These are phyloP conservation scores for Phalaenopsis equestris DNA, from an alignment of 106 monocot species.

Conservation along the genomic window DNA sequence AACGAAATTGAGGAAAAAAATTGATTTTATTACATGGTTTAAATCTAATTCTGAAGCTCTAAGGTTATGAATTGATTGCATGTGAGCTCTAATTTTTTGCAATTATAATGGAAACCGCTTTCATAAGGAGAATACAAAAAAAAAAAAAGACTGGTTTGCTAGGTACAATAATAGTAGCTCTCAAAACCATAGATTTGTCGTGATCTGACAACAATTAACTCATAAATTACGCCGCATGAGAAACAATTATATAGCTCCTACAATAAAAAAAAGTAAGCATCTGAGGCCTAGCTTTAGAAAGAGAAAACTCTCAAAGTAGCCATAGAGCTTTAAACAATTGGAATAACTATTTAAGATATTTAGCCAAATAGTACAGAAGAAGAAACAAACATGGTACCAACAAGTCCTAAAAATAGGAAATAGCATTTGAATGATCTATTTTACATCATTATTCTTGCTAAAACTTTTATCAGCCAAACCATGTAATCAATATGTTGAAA, in stretches of 20 bases:
- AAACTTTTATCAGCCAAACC: background rate
- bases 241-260: background rate
- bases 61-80: background rate
- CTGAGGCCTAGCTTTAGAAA: background rate
- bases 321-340: background rate
- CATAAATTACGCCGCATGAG: background rate
- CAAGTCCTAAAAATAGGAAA: background rate
- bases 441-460: background rate
- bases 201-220: background rate
- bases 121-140: background rate
- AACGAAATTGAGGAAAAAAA: background rate
- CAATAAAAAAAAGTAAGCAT: too few species aligned
- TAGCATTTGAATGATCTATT: background rate
- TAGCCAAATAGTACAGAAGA: background rate
- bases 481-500: background rate
- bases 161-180: background rate
- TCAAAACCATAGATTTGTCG: background rate
- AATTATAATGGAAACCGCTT: background rate
- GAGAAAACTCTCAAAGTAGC: background rate
- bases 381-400: background rate
- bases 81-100: background rate
- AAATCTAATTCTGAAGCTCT: background rate
- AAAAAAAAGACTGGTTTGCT: background rate
- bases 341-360: background rate
- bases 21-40: background rate